phyloP scores from a whole-genome alignment of 192 early-diverging fungal genomes.

The Glomus cerebriforme region DNA sequence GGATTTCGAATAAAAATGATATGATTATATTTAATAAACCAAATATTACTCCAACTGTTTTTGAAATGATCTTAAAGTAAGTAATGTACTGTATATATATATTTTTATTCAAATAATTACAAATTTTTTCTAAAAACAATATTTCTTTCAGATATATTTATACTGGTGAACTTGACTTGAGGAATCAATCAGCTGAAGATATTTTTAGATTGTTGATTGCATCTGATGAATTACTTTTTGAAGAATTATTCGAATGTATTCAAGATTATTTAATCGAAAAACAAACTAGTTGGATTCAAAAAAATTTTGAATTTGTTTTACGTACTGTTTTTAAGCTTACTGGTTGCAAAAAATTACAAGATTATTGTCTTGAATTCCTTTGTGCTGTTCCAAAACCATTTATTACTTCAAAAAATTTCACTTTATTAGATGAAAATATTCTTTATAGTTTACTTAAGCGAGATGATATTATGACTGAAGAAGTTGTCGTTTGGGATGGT shows the following conservation, averaged over 20 bases:
- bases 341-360: slow-evolving; percentile 2
- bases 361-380: slow-evolving; percentile 2
- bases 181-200: background rate
- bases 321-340: background rate
- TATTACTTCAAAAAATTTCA: slow-evolving; percentile 4
- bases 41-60: no score
- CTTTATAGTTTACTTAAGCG: no score
- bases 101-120: no score
- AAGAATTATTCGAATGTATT: slow-evolving; percentile 1
- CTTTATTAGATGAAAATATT: no score
- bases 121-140: no score
- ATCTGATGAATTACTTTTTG: slow-evolving; percentile 12
- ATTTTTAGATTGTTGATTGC: slow-evolving; percentile 9
- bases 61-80: no score
- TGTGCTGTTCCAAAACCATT: background rate
- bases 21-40: no score
- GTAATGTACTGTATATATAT: no score
- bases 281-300: background rate
- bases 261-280: slow-evolving; percentile 15
- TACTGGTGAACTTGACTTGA: slow-evolving; percentile 5
- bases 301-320: background rate
- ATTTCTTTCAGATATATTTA: background rate
- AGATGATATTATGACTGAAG: background rate
- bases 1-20: no score
- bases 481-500: slow-evolving; percentile 11